A percentile compares a stretch with the other conserved stretches of the same genome.
Conservation (phyloP, 2,329 filamentous ascomycete species). For the Sclerotinia minor region DNA sequence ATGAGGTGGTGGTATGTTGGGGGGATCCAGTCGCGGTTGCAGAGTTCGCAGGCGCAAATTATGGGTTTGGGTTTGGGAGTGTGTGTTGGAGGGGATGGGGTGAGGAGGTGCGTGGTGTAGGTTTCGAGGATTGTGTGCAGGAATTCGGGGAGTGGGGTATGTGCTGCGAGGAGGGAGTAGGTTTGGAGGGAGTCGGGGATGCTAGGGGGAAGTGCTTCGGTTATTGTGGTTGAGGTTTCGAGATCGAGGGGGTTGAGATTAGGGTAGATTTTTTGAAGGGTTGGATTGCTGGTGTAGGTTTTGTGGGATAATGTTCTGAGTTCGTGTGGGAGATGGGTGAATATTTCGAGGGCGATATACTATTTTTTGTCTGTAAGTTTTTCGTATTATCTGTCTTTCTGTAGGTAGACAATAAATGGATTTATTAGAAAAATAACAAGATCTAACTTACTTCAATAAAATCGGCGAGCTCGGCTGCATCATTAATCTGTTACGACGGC, state of each 20-base stretch:
- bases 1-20: slow-evolving; percentile 86
- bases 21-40: slow-evolving; percentile 70
- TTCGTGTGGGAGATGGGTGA: slow-evolving; percentile 60
- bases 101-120: slow-evolving; percentile 59
- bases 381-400: neutral
- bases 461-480: slow-evolving; percentile 67
- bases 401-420: no score
- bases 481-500: no score
- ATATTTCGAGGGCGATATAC: slow-evolving; percentile 72
- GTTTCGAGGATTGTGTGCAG: slow-evolving; percentile 62
- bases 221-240: slow-evolving; percentile 44
- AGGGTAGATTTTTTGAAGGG: slow-evolving; percentile 56
- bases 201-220: slow-evolving; percentile 54
- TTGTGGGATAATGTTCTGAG: slow-evolving; percentile 64
- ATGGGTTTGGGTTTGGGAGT: slow-evolving; percentile 56
- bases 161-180: slow-evolving; percentile 59
- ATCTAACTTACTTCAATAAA: slow-evolving; percentile 55
- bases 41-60: slow-evolving; percentile 70
- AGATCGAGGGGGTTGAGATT: slow-evolving; percentile 48
- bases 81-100: no score
- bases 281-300: slow-evolving; percentile 50
- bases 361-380: slow-evolving; percentile 41
- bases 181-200: slow-evolving; percentile 66
- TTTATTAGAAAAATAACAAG: neutral
- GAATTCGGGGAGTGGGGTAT: slow-evolving; percentile 52